Conservation (phyloP, 352 stramenopile species). For the Pythium rhizo-oryzae region DNA sequence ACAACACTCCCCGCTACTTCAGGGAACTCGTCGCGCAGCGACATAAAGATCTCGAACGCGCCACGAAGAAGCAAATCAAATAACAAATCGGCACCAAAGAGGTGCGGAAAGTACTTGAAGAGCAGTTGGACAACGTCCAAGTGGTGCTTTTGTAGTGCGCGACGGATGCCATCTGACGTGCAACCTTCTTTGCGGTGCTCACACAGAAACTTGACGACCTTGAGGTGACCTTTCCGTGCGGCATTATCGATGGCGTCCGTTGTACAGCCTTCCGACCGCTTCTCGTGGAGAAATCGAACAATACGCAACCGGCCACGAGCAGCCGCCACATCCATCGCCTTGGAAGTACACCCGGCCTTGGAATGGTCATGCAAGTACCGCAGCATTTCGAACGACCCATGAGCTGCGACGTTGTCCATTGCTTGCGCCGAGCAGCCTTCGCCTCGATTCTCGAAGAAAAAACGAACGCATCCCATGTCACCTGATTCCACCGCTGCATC, state of each 20-base stretch:
- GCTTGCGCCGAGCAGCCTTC: neutral
- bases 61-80: neutral
- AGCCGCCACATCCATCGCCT: neutral
- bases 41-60: neutral
- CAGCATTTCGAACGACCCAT: neutral
- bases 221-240: neutral
- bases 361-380: neutral
- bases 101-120: neutral
- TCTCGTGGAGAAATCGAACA: neutral
- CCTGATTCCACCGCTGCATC: neutral
- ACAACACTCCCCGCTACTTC: neutral
- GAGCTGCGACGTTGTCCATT: neutral
- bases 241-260: neutral
- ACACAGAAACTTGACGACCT: neutral
- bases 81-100: neutral
- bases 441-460: neutral
- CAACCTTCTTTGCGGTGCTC: neutral
- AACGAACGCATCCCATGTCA: neutral
- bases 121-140: neutral
- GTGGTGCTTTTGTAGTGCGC: neutral
- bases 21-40: neutral
- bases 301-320: neutral
- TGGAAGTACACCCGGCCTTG: neutral
- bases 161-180: neutral
- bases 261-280: slow-evolving; percentile 1